Conservation (phyloP, 345 rosid genomes). For the Hypericum androsaemum region DNA sequence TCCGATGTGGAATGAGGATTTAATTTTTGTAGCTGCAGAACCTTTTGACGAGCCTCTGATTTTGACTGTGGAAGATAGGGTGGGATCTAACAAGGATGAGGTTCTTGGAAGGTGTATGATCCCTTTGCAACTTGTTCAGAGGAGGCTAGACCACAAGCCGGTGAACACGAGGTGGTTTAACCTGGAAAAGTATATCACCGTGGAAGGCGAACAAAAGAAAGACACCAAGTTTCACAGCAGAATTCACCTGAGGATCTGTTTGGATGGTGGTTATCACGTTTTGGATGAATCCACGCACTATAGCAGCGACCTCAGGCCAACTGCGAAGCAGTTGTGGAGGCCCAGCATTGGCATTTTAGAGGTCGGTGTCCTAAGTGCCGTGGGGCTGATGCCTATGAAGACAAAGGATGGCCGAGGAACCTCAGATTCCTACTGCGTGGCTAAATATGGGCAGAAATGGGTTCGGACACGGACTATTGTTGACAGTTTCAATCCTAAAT, state of each 20-base stretch:
- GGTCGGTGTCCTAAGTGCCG: not conserved
- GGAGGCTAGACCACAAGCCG: slow-evolving; percentile 4
- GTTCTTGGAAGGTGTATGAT: not conserved
- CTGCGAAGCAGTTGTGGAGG: slow-evolving; percentile 1
- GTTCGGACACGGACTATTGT: slow-evolving; percentile 2
- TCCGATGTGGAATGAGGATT: slow-evolving; percentile 5
- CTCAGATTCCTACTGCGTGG: slow-evolving; percentile 1
- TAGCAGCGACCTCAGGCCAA: slow-evolving; percentile 1
- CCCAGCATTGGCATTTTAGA: not conserved
- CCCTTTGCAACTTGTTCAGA: slow-evolving; percentile 1
- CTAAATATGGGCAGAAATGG: slow-evolving; percentile 3
- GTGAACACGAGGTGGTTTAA: slow-evolving; percentile 3
- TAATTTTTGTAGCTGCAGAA: not conserved
- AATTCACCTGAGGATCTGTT: slow-evolving; percentile 2
- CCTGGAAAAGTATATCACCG: not conserved
- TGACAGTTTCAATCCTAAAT: not conserved
- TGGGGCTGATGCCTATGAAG: slow-evolving; percentile 1
- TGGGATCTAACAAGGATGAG: not conserved
- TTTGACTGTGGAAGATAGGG: not conserved
- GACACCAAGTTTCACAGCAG: slow-evolving; percentile 1
- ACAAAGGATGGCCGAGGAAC: slow-evolving; percentile 1
- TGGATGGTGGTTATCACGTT: slow-evolving; percentile 2
- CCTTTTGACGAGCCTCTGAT: slow-evolving; percentile 1
- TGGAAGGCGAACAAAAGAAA: not conserved
- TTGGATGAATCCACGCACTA: slow-evolving; percentile 3